Evolutionary conservation across 768 basidiomycete genomes (phyloP), one percentile per base, ranked within the genome.

Genomic region (Hericium erinaceus): DNA sequence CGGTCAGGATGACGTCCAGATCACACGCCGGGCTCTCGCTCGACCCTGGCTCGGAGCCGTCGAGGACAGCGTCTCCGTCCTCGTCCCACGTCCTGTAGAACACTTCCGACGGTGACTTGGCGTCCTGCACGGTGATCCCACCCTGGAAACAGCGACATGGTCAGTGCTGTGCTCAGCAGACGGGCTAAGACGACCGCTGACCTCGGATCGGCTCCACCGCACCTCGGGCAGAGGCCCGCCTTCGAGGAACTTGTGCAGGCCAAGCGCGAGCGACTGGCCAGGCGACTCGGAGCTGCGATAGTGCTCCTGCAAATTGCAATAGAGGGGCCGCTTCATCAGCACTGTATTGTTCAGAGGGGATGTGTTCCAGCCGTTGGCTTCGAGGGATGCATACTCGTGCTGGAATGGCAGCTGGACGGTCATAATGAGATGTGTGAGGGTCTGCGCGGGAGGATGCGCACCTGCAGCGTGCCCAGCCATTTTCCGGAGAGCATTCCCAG

Each of bases 1-100:
- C 33, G 4, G 62, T 50, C 56, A 63, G 41, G 22, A 62, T 57
- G 16, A 63, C 60, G 37, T 63, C 62, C 37, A 57, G 51, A 20
- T 60, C 55, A 13, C 60, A 28, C 52, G 41, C 46, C 41, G 48
- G 28, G 4, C 18, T 11, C 16, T 50, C 39, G 48, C 41, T 44
- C 37, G 4, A 4, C 38, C 33, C 9, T 18, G 22, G 44, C 15
- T 51, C 49, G 10, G 39, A 20, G 52, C 55, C 41, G 53, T 37
- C 50, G 40, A 33, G 41, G 15, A 12, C 39, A n/a, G 46, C 39
- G 40, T 39, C 13, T 41, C 16, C 7, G 52, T 57, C 33, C 33
- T 33, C 33, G 9, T 33, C 33, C 33, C 54, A 55, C 12, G 57
- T 61, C 49, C 48, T 40, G 55, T 61, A 63, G 56, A 61, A 57